Evolutionary conservation across 805 yeast genomes (phyloP), one percentile per base, ranked within the genome.

Genomic region (Candida coleopterorum): DNA sequence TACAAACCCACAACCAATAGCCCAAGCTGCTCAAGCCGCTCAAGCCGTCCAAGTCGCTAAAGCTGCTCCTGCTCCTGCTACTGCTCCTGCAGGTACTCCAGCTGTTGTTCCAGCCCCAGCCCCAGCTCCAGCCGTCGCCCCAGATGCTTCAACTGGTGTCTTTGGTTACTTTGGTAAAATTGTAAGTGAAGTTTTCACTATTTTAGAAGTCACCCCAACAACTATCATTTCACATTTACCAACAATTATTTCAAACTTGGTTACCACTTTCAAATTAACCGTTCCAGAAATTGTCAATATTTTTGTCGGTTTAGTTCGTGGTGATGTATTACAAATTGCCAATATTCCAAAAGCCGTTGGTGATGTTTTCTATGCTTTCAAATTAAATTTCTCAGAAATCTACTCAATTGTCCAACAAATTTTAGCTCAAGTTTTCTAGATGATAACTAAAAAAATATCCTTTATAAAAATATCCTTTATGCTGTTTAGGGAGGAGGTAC

Each of bases 221-320:
- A 32, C 34, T 15, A 32, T 32, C 14, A 23, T 32, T 12, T 15
- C 4, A 17, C 23, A 32, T 11, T 32, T 32, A 24, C 34, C 34
- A 7, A 16, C 16, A 23, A 32, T 32, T 15, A n/a, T 22, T n/a
- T 9, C 22, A 5, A 23, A 10, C 8, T 17, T 32, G 9, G 16
- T 23, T 14, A 12, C 23, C 16, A 9, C 16, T 3, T 32, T 32
- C 17, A 10, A 4, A 3, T 32, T 32, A 17, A 23, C 34, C 4
- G 34, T 25, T 32, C 34, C 34, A 11, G 28, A 32, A 23, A 22
- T 32, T 24, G 22, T 24, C n/a, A 23, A n/a, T 16, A 23, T 32
- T 21, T 22, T 32, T 24, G 34, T 23, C 24, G 34, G 28, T 32
- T 6, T 32, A 3, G 17, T 17, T 12, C 14, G 22, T 8, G 28